Evolutionary conservation across 768 basidiomycete genomes (phyloP).

Genomic region (Grammothele lineata): DNA sequence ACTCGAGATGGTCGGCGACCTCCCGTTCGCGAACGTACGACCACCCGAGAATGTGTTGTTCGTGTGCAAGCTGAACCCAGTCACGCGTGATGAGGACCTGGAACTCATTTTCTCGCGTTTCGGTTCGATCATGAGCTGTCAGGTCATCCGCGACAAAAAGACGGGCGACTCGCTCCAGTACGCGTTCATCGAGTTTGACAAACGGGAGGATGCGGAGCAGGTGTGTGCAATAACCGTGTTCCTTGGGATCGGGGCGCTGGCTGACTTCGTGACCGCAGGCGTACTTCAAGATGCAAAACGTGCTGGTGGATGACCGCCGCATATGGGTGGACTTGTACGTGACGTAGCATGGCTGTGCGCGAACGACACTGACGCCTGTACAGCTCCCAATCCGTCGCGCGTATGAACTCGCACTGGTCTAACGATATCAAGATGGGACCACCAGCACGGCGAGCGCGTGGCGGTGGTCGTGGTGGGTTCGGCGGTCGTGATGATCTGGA

Average conservation of each 20-base stretch:
- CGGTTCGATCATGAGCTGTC: constrained; percentile 94
- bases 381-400: constrained; percentile 92
- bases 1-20: constrained; percentile 98
- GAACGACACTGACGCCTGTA: constrained; percentile 2
- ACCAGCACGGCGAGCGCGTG: constrained; percentile 26
- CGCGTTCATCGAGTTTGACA: constrained; percentile 98
- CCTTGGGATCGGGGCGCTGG: too few relatives aligned
- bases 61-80: constrained; percentile 97
- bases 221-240: too few relatives aligned
- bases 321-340: constrained; percentile 99
- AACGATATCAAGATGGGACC: constrained; percentile 63
- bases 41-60: constrained; percentile 98
- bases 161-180: constrained; percentile 97
- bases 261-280: constrained; percentile 44
- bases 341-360: background rate
- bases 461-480: constrained; percentile 42
- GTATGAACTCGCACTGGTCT: constrained; percentile 77
- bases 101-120: constrained; percentile 97
- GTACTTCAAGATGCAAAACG: constrained; percentile 99
- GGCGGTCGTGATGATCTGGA: constrained; percentile 76
- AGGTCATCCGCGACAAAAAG: constrained; percentile 93
- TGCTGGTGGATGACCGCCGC: constrained; percentile 92
- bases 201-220: constrained; percentile 90
- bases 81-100: constrained; percentile 92
- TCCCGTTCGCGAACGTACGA: constrained; percentile 96